Base-by-base conservation (phyloP, 2,329 filamentous ascomycete species). In the Alternaria hordeiaustralica region DNA sequence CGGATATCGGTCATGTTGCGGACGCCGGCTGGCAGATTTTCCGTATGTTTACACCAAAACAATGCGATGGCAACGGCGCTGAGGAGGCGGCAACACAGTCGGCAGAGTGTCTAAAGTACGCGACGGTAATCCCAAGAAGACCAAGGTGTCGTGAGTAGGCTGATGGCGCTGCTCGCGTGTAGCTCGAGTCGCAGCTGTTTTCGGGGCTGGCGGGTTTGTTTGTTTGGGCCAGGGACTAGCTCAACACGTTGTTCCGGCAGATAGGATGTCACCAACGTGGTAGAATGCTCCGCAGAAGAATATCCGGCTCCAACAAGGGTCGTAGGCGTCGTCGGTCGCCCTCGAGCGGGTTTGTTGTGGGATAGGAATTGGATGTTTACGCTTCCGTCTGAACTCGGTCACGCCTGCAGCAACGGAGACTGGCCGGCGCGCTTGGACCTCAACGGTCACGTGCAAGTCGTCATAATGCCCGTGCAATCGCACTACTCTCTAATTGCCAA, bases 1-100 rank as follows among this genome's bases (percentile, higher is more conserved):
- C 73, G 72, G 70, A 77, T 75, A 77, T 81, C 55, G 70, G 78
- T 71, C 79, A 82, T 77, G 64, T 71, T 64, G 64, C 58, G 67
- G 65, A 51, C 62, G 66, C 63, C 65, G 67, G 58, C 63, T 60
- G 62, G 62, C 62, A 64, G 61, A 56, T 59, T 53, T 62, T 62
- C 58, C 53, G 49, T 67, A 47, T 78, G 76, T 78, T 78, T 79
- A 75, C 71, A 75, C 71, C 74, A 70, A 75, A 78, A 76, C 74
- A 78, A 76, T 65, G 65, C 47, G 61, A 53, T 61, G 20, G 59
- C 70, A 67, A 71, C 63, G 61, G 61, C 60, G 56, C 28, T 20
- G 25, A 64, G 54, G 36, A 26, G 59, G 51, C 50, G 44, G 54
- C 51, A 36, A 47, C 50, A 53, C 61, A 46, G 45, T 56, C 46